These are phyloP conservation scores for Coprinellus micaceus DNA, from an alignment of 768 basidiomycete species.

Conservation along the genomic window DNA sequence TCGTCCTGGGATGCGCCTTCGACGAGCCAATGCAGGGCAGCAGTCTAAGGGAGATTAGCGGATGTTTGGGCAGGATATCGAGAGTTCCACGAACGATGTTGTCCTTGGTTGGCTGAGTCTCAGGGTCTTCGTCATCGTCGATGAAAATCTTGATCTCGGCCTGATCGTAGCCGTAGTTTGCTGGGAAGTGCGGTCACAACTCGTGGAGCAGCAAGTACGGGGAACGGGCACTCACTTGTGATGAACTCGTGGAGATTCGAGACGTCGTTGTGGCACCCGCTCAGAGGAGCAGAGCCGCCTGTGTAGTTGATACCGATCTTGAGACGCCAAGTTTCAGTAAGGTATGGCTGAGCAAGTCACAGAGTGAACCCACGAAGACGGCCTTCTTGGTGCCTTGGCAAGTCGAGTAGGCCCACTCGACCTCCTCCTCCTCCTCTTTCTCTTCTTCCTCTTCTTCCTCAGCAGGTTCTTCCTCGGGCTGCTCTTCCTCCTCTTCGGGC, in stretches of 20 bases:
- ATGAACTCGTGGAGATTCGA: conserved; percentile 75
- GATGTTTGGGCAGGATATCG: background rate
- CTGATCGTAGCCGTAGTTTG: conserved; percentile 57
- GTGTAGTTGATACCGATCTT: conserved; percentile 92
- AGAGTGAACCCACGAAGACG: conserved; percentile 57
- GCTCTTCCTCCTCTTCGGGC: conserved; percentile 1
- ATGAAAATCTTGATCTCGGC: conserved; percentile 86
- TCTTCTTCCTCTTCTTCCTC: background rate
- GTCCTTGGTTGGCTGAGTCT: conserved; percentile 65
- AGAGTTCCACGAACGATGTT: conserved; percentile 62
- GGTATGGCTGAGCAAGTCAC: background rate
- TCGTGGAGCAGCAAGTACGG: background rate
- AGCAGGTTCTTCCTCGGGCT: background rate
- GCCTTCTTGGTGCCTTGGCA: conserved; percentile 88
- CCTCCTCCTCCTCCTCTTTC: background rate
- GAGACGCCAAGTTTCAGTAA: background rate
- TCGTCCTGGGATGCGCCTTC: conserved; percentile 74
- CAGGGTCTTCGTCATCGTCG: conserved; percentile 63
- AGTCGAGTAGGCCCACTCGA: conserved; percentile 61
- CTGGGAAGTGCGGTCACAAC: conserved; percentile 25
- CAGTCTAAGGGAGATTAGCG: conserved; percentile 36
- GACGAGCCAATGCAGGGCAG: conserved; percentile 93
- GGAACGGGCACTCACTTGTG: conserved; percentile 40
- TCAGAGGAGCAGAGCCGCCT: conserved; percentile 59
- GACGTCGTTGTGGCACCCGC: conserved; percentile 91